Conservation (phyloP, 768 basidiomycete species). For the Flagelloscypha sp. region DNA sequence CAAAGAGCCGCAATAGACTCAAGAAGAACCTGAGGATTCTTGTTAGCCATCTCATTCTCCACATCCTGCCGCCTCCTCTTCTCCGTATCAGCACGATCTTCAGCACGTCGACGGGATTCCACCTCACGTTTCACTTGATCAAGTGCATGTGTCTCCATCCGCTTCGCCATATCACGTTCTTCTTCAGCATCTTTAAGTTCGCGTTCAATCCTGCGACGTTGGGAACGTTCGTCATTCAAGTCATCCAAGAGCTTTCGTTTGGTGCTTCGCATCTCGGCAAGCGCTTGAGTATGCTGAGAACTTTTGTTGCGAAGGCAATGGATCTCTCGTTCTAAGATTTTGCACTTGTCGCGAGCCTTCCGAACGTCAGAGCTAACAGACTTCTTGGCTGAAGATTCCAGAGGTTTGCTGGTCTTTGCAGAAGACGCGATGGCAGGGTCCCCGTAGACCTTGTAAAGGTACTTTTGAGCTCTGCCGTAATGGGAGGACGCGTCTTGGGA, state of each 20-base stretch:
- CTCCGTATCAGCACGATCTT: conserved; percentile 40
- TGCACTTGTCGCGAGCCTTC: conserved; percentile 4
- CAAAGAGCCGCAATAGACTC: no score
- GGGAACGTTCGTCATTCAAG: conserved; percentile 22
- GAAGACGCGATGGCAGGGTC: conserved; percentile 6
- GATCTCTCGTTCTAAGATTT: conserved; percentile 28
- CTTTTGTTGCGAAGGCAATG: conserved; percentile 29
- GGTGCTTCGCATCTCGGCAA: conserved; percentile 24
- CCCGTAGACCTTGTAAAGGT: conserved; percentile 45
- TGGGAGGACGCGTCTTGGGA: conserved; percentile 26
- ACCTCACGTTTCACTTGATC: conserved; percentile 27
- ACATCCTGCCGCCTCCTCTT: conserved; percentile 14
- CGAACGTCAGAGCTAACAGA: not conserved
- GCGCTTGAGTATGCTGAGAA: conserved; percentile 16
- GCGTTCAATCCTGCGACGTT: conserved; percentile 28
- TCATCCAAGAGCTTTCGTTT: conserved; percentile 42
- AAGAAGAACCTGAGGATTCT: no score
- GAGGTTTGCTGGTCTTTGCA: not conserved
- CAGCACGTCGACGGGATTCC: conserved; percentile 63
- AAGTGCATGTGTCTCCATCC: conserved; percentile 21
- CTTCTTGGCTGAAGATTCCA: not conserved
- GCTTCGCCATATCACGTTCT: conserved; percentile 22
- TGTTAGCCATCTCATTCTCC: no score
- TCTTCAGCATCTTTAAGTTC: conserved; percentile 24
- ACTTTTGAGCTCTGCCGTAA: conserved; percentile 30